These are phyloP conservation scores for Candida methanosorbosa DNA, from an alignment of 805 yeast genomes.

Conservation along the genomic window DNA sequence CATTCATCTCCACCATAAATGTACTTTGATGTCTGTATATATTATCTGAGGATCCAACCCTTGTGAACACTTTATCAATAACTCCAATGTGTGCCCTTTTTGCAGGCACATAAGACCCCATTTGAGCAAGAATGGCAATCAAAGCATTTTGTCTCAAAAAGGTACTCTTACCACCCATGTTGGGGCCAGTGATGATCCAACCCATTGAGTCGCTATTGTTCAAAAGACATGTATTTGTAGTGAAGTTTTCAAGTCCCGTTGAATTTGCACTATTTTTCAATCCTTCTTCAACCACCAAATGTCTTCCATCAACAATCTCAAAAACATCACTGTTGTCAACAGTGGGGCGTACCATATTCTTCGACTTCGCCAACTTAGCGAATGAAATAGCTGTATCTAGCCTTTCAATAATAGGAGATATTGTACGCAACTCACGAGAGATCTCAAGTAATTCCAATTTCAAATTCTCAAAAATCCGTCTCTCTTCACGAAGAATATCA, in stretches of 20 bases:
- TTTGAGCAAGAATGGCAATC: conserved; percentile 60
- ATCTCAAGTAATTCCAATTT: conserved; percentile 35
- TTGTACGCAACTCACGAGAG: conserved; percentile 37
- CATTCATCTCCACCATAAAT: conserved; percentile 89
- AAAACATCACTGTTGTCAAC: conserved; percentile 41
- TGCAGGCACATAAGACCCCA: conserved; percentile 71
- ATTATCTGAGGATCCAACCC: conserved; percentile 83
- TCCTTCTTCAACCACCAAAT: conserved; percentile 78
- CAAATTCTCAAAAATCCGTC: conserved; percentile 38
- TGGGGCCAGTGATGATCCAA: conserved; percentile 81
- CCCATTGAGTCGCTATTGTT: conserved; percentile 19
- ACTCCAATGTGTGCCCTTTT: conserved; percentile 53
- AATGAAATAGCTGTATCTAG: conserved; percentile 71
- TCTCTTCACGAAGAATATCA: conserved; percentile 48
- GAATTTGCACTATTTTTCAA: conserved; percentile 32
- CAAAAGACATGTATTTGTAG: conserved; percentile 33
- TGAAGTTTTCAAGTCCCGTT: conserved; percentile 31
- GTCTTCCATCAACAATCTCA: conserved; percentile 61
- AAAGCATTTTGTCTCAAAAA: conserved; percentile 67
- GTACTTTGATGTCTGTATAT: conserved; percentile 74
- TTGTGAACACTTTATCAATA: conserved; percentile 70
- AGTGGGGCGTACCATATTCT: conserved; percentile 55
- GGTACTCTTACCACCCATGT: conserved; percentile 82
- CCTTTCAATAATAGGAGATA: conserved; percentile 44
- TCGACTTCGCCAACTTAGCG: conserved; percentile 62